Evolutionary conservation across 2,329 filamentous ascomycete species (phyloP).

Genomic region (Plenodomus tracheiphilus): DNA sequence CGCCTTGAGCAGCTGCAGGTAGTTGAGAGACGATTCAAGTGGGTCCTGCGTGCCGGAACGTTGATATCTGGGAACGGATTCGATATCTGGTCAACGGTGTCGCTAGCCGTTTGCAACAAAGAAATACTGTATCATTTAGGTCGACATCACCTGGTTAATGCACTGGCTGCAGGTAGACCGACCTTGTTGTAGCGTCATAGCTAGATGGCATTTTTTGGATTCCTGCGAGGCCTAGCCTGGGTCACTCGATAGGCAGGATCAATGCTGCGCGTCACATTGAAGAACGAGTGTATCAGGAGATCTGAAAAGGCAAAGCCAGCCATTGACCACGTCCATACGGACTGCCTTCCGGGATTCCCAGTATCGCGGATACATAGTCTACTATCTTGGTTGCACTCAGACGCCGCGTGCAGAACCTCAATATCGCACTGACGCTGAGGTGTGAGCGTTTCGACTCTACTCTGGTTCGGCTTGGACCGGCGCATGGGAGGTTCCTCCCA

Average conservation of each 20-base stretch:
- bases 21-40: neutral
- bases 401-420: neutral
- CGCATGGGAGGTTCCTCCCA: neutral
- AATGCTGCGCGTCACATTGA: neutral
- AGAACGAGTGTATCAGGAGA: neutral
- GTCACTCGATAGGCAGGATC: neutral
- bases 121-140: neutral
- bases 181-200: neutral
- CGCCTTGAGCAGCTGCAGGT: neutral
- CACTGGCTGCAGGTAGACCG: neutral
- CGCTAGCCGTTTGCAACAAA: neutral
- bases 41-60: too few relatives aligned
- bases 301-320: neutral
- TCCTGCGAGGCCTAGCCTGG: neutral
- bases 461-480: neutral
- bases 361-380: neutral
- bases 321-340: neutral
- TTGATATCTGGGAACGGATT: too few relatives aligned
- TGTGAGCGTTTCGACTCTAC: neutral
- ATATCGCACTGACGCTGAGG: neutral
- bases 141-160: neutral
- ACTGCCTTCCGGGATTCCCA: neutral
- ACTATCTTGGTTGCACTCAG: neutral
- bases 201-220: neutral
- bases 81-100: too few relatives aligned